A percentile compares a stretch with the other conserved stretches of the same genome.
phyloP scores from a whole-genome alignment of 2,329 filamentous ascomycete species.

The Arachnomyces sp. region DNA sequence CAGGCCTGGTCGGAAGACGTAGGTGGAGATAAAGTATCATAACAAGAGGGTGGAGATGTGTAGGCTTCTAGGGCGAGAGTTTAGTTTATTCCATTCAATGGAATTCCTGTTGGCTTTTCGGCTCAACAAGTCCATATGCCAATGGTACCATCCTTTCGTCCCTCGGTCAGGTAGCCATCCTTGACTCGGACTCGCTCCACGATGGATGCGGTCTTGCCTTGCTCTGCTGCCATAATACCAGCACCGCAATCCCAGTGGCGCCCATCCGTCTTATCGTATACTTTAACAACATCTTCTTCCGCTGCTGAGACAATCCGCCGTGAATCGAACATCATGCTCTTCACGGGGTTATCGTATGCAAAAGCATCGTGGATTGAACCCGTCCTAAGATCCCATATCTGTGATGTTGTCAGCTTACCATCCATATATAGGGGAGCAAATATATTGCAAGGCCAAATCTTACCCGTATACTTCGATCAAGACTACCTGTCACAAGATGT shows the following conservation, averaged over 20 bases:
- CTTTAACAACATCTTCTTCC: conserved; percentile 88
- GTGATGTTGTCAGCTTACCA: conserved; percentile 18
- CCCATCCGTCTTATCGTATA: conserved; percentile 95
- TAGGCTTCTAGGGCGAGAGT: too few species aligned
- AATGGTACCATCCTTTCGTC: conserved; percentile 75
- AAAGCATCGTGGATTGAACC: conserved; percentile 94
- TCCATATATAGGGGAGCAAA: conserved; percentile 5
- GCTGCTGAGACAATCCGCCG: conserved; percentile 84
- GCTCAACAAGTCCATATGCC: conserved; percentile 76
- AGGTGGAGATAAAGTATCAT: too few species aligned
- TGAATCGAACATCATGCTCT: conserved; percentile 94
- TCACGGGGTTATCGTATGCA: conserved; percentile 85
- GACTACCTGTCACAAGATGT: conserved; percentile 84
- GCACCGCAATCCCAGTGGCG: conserved; percentile 94
- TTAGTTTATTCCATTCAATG: too few species aligned
- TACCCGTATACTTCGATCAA: conserved; percentile 89
- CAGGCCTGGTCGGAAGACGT: too few species aligned
- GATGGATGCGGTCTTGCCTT: conserved; percentile 55
- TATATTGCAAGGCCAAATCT: conserved; percentile 31
- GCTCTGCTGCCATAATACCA: conserved; percentile 58
- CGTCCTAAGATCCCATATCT: conserved; percentile 98
- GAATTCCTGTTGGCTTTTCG: conserved; percentile 3
- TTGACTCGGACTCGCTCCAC: conserved; percentile 84
- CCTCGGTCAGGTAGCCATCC: conserved; percentile 90
- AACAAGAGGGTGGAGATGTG: too few species aligned